phyloP scores from a whole-genome alignment of 108 stramenopile species.

The Asterionellopsis glacialis region DNA sequence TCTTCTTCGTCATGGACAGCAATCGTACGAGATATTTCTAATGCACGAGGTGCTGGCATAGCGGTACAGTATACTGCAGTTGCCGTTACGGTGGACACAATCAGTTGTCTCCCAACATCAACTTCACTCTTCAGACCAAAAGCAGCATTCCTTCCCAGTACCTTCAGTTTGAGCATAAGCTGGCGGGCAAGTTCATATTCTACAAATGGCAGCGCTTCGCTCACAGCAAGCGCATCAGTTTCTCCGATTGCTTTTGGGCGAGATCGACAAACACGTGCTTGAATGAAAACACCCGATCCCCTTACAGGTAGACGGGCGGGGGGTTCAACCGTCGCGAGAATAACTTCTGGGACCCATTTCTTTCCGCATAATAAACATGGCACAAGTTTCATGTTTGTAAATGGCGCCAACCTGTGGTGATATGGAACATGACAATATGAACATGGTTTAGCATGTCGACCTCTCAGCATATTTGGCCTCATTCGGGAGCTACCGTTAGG shows the following conservation, averaged over 20 bases:
- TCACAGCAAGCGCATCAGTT: conserved; percentile 86
- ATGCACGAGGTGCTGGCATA: conserved; percentile 81
- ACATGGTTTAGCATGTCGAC: conserved; percentile 74
- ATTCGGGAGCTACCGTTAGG: neutral
- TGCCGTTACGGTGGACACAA: conserved; percentile 79
- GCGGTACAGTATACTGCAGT: conserved; percentile 88
- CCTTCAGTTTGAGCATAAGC: conserved; percentile 94
- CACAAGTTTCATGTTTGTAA: conserved; percentile 93
- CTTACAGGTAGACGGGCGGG: conserved; percentile 78
- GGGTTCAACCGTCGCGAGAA: conserved; percentile 67
- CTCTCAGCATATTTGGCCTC: conserved; percentile 36
- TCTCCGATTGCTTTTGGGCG: conserved; percentile 79
- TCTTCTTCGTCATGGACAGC: conserved; percentile 81
- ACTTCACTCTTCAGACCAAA: conserved; percentile 82
- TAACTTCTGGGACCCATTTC: conserved; percentile 94
- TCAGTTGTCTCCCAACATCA: conserved; percentile 76
- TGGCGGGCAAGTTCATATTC: conserved; percentile 96
- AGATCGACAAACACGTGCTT: conserved; percentile 92
- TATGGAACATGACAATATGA: conserved; percentile 96
- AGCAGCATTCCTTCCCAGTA: conserved; percentile 89
- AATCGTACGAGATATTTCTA: conserved; percentile 82
- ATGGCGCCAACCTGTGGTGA: conserved; percentile 90
- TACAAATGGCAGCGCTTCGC: conserved; percentile 88
- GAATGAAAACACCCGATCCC: conserved; percentile 88
- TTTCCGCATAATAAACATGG: conserved; percentile 91